phyloP scores from a whole-genome alignment of 2,329 filamentous ascomycete genomes.

The Amesomyces nigricolor region DNA sequence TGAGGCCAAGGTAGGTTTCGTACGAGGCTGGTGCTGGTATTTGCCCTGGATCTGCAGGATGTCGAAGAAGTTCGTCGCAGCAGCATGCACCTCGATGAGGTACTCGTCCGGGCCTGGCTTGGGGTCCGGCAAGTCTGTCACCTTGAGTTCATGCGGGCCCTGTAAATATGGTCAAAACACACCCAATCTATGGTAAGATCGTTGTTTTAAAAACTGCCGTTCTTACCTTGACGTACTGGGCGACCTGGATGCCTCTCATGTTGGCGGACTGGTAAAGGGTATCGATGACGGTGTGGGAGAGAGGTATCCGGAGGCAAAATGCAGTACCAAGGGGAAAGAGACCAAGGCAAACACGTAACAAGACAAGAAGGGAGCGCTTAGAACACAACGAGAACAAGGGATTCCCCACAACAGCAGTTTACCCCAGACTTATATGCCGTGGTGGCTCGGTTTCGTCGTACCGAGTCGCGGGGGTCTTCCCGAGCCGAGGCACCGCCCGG shows the following conservation, averaged over 20 bases:
- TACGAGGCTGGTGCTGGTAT: conserved; percentile 74
- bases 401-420: background rate
- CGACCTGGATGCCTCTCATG: conserved; percentile 34
- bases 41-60: conserved; percentile 91
- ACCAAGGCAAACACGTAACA: background rate
- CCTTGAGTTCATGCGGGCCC: conserved; percentile 73
- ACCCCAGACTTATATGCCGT: conserved; percentile 1
- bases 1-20: conserved; percentile 15
- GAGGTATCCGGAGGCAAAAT: no score
- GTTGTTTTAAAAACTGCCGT: background rate
- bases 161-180: conserved; percentile 32
- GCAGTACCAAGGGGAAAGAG: no score
- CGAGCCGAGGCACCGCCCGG: conserved; percentile 21
- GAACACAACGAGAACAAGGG: background rate
- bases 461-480: conserved; percentile 16
- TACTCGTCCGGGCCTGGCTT: conserved; percentile 68
- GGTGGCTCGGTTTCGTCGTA: background rate
- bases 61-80: conserved; percentile 95
- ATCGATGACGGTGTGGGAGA: no score
- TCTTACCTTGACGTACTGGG: conserved; percentile 33
- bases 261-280: conserved; percentile 8
- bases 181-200: no score
- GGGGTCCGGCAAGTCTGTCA: conserved; percentile 70
- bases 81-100: conserved; percentile 77
- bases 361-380: background rate